Evolutionary conservation across 2,329 filamentous ascomycete genomes (phyloP), one percentile per base, ranked within the genome.

Genomic region (Phialocephala sp.): DNA sequence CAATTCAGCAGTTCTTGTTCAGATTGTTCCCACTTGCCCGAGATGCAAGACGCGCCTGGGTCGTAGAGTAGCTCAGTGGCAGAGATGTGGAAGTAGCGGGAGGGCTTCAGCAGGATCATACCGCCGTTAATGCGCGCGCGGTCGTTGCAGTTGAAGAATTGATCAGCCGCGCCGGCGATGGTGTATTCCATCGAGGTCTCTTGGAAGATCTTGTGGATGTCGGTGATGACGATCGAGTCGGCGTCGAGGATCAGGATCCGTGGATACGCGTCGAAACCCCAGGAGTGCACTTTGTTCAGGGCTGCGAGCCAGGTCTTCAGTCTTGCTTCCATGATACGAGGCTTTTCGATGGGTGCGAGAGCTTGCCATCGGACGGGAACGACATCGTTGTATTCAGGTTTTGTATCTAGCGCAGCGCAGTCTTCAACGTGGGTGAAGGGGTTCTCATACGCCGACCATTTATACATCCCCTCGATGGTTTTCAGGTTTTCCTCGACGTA

Each of bases 1-100:
- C 64, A 66, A 37, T 66, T 66, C 20, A 66, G 60, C 18, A 66
- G 60, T 22, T 66, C 64, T 39, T 66, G 64, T 32, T 66, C 64
- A 1, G 55, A 59, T 14, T 66, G 64, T 41, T 39, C 14, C 64
- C 64, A 66, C 39, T 55, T 50, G 14, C 60, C 60, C 12, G 27
- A 43, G 1, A 56, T 39, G 47, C 64, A 66, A 5, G 60, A 63
- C 12, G 36, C 55, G n/a, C 20, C 56, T 32, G 50, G 41, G 39
- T 66, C 64, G 56, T 66, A 63, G 47, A 66, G 37, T 15, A 66
- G 27, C 18, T 66, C 64, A 12, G 61, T 47, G 55, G 60, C 64
- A 9, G 56, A 59, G 27, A 62, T 63, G 24, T 66, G 64, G 50
- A 66, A 66, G 24, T 66, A 66, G 8, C 64, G 55, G 4, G 55